These are phyloP conservation scores for Globisporangium radiosum DNA, from an alignment of 352 stramenopile species.

Conservation along the genomic window DNA sequence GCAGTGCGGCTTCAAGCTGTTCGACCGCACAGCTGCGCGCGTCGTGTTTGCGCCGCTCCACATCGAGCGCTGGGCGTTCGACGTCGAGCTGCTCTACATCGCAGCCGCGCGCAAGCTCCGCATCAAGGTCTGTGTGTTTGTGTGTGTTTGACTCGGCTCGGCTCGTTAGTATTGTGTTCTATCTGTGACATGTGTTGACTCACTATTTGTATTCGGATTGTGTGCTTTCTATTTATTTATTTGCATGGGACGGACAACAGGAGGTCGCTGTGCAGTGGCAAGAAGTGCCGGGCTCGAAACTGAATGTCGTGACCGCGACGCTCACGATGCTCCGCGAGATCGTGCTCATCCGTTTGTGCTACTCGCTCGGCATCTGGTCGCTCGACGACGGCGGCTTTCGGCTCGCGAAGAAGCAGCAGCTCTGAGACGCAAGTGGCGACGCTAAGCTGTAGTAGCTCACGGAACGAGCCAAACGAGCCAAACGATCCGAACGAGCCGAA, in stretches of 20 bases:
- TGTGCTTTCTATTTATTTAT: not conserved
- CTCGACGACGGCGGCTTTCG: slow-evolving; percentile 63
- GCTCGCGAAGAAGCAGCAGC: slow-evolving; percentile 15
- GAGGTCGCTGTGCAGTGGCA: slow-evolving; percentile 91
- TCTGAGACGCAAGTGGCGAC: not conserved
- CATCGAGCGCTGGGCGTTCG: slow-evolving; percentile 93
- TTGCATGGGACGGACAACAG: slow-evolving; percentile 24
- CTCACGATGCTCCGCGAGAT: slow-evolving; percentile 92
- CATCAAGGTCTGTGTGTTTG: slow-evolving; percentile 36
- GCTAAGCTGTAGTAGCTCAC: not conserved
- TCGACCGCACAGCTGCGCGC: slow-evolving; percentile 77
- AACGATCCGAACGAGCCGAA: not conserved
- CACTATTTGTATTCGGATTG: not conserved
- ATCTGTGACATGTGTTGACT: slow-evolving; percentile 1
- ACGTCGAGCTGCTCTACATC: slow-evolving; percentile 92
- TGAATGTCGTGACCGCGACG: slow-evolving; percentile 84
- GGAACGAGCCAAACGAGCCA: not conserved
- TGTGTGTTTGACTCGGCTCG: not conserved
- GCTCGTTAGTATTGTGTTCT: not conserved
- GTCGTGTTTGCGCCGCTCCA: slow-evolving; percentile 89
- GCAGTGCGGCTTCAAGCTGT: slow-evolving; percentile 94
- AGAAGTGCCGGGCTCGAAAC: slow-evolving; percentile 88
- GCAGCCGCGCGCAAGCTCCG: slow-evolving; percentile 45
- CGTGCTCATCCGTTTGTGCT: slow-evolving; percentile 86
- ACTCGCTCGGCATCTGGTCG: slow-evolving; percentile 86